Base-by-base conservation (phyloP, 768 basidiomycete genomes). In the Pleurotus tuoliensis region DNA sequence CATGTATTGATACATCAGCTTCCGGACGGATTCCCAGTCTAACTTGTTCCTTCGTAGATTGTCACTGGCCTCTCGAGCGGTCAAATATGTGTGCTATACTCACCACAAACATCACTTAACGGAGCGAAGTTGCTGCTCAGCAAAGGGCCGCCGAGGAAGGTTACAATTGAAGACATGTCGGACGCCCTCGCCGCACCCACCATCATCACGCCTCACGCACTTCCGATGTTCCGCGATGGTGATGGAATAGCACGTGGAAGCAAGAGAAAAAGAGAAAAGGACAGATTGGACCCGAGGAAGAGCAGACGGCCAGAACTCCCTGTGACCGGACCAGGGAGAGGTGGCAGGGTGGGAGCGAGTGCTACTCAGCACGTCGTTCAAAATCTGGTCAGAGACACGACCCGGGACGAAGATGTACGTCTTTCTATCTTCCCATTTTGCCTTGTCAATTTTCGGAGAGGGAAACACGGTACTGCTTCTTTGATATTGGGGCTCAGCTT, bases 311-410 rank as follows among this genome's bases (percentile, higher is more conserved):
- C 97, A 18, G 92, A 94, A 67, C 77, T 96, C 64, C 97, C 97
- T 24, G 86, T 99, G 54, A 88, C 81, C 60, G 97, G 97, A 11
- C 94, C 94, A 11, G 97, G 97, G 54, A 82, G 82, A 64, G 97
- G 97, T 18, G 97, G 97, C 53, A 77, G 97, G 40, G 91, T 99
- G 40, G 97, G 97, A 40, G 94, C 94, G 34, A 95, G 93, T 74
- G 96, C 96, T 15, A 98, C 94, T 49, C 95, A 98, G 64, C 94
- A 98, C 68, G 83, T 98, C 62, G 94, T 98, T 51, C 94, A 97
- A 73, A 90, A 93, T 67, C 73, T 98, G 69, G 93, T 98, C 60
- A 81, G 91, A 66, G 92, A 96, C 68, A 90, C 87, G 60, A 90
- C 90, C 43, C 76, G 94, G 64, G 92, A 93, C 74, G 88, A 96